phyloP scores from a whole-genome alignment of 805 yeast species.

The Spathaspora girioi region DNA sequence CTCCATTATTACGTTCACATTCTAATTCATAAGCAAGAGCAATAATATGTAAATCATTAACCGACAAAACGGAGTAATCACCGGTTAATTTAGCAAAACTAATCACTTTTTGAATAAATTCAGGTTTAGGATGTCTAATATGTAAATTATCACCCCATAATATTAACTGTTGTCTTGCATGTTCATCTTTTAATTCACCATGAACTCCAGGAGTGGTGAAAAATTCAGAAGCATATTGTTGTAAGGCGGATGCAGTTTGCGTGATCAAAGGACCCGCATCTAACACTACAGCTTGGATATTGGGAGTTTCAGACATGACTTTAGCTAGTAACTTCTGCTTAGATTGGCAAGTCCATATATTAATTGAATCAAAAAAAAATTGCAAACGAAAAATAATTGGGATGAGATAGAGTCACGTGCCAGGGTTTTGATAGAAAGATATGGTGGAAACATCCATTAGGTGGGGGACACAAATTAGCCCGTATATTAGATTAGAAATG shows the following conservation, averaged over 20 bases:
- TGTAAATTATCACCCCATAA: conserved; percentile 75
- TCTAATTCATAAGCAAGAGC: conserved; percentile 91
- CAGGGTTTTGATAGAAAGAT: neutral
- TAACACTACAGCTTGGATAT: conserved; percentile 60
- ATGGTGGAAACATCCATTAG: too few relatives aligned
- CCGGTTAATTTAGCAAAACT: conserved; percentile 87
- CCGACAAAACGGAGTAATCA: conserved; percentile 81
- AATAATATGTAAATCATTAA: conserved; percentile 87
- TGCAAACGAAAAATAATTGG: neutral
- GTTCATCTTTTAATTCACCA: conserved; percentile 81
- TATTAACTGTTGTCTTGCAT: conserved; percentile 70
- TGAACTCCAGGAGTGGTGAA: conserved; percentile 91
- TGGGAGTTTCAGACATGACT: conserved; percentile 1
- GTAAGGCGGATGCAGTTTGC: conserved; percentile 71
- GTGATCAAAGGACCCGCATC: conserved; percentile 96
- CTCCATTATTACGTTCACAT: conserved; percentile 63
- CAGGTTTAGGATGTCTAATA: conserved; percentile 74
- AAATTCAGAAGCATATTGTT: conserved; percentile 65
- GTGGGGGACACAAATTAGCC: too few relatives aligned
- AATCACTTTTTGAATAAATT: conserved; percentile 59
- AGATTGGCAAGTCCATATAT: neutral
- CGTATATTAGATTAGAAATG: too few relatives aligned
- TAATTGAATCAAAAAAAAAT: neutral
- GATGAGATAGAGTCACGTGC: neutral
- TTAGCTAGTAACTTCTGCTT: neutral